Conservation (phyloP, 2,329 filamentous ascomycete species). For the Colletotrichum trifolii region DNA sequence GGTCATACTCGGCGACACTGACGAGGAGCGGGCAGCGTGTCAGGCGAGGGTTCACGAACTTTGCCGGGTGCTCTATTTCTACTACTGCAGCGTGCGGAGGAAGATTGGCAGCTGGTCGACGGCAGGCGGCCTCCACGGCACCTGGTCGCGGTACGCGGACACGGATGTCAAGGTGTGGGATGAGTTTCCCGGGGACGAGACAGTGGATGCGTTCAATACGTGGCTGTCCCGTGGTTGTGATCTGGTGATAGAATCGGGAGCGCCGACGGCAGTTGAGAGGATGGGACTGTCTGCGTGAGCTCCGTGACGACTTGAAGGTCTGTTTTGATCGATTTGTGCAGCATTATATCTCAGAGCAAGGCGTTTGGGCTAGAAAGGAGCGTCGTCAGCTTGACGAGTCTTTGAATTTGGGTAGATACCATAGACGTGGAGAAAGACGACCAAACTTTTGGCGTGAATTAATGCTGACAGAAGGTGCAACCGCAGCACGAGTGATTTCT, state of each 20-base stretch:
- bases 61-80: slow-evolving; percentile 57
- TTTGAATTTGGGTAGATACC: too few relatives aligned
- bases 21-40: slow-evolving; percentile 51
- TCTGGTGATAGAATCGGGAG: slow-evolving; percentile 52
- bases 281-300: slow-evolving; percentile 7
- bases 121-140: slow-evolving; percentile 47
- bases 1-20: slow-evolving; percentile 48
- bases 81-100: slow-evolving; percentile 54
- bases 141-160: slow-evolving; percentile 54
- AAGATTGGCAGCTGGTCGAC: slow-evolving; percentile 53
- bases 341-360: too few relatives aligned
- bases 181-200: slow-evolving; percentile 52
- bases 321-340: too few relatives aligned
- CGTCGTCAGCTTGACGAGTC: too few relatives aligned
- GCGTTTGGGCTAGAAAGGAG: too few relatives aligned
- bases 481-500: too few relatives aligned
- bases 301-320: too few relatives aligned
- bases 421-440: too few relatives aligned
- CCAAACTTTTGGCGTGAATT: too few relatives aligned
- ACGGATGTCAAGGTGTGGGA: slow-evolving; percentile 52
- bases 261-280: slow-evolving; percentile 37
- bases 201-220: slow-evolving; percentile 49
- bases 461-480: too few relatives aligned
- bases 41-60: slow-evolving; percentile 52
- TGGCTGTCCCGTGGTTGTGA: slow-evolving; percentile 53